phyloP scores from a whole-genome alignment of 352 stramenopile genomes.

The Phytophthora lateralis region DNA sequence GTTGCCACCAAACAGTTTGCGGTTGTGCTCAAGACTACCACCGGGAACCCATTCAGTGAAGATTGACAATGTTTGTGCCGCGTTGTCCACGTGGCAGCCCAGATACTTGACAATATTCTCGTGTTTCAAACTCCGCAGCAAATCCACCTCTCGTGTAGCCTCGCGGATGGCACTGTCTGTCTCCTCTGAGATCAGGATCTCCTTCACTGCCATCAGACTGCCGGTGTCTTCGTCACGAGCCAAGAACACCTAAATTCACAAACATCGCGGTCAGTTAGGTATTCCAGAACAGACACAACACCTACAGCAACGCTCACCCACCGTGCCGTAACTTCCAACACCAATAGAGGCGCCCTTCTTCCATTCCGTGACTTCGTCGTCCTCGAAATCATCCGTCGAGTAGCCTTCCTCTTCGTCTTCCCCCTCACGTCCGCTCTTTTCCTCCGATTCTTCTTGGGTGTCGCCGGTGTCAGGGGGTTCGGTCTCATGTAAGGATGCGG shows the following conservation, averaged over 20 bases:
- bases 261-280: background rate
- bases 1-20: constrained; percentile 80
- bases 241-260: constrained; percentile 73
- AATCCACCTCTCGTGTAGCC: constrained; percentile 81
- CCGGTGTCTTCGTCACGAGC: constrained; percentile 92
- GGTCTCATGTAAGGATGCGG: constrained; percentile 9
- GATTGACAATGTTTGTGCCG: constrained; percentile 81
- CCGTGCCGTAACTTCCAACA: constrained; percentile 70
- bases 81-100: constrained; percentile 79
- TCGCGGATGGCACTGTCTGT: constrained; percentile 40
- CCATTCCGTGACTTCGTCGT: constrained; percentile 63
- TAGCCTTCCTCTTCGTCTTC: constrained; percentile 35
- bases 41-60: constrained; percentile 92
- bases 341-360: constrained; percentile 62
- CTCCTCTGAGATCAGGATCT: constrained; percentile 52
- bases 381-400: constrained; percentile 51
- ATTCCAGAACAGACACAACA: constrained; percentile 30
- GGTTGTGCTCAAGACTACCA: constrained; percentile 80
- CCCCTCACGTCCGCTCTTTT: constrained; percentile 8
- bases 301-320: constrained; percentile 42
- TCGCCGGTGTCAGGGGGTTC: background rate
- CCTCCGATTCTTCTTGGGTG: background rate
- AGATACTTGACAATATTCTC: constrained; percentile 94
- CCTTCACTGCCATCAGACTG: constrained; percentile 86
- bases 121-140: constrained; percentile 88